A percentile compares a stretch with the other conserved stretches of the same genome.
phyloP scores from a whole-genome alignment of 2,329 filamentous ascomycete genomes.

The Mariannaea sp. region DNA sequence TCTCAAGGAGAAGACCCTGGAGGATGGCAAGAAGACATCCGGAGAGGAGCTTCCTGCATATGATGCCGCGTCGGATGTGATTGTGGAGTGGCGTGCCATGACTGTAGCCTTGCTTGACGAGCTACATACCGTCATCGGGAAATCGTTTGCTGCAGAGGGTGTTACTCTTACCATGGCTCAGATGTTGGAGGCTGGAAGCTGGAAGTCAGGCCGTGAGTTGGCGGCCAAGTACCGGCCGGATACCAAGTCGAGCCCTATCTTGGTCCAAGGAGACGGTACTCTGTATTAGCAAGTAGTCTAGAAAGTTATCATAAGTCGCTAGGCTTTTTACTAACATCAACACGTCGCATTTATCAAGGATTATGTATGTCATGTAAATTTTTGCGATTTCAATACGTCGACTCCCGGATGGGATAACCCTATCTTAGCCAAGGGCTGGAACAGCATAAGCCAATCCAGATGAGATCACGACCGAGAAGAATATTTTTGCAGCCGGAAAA shows the following conservation, averaged over 20 bases:
- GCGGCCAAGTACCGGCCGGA: conserved; percentile 78
- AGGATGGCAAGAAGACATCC: conserved; percentile 50
- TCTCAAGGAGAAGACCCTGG: conserved; percentile 52
- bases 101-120: conserved; percentile 61
- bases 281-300: conserved; percentile 65
- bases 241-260: conserved; percentile 81
- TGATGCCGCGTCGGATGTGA: conserved; percentile 58
- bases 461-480: no score
- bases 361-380: no score
- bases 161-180: conserved; percentile 51
- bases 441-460: no score
- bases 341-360: no score
- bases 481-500: no score
- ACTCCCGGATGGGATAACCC: no score
- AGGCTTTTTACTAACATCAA: no score
- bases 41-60: conserved; percentile 54
- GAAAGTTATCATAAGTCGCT: no score
- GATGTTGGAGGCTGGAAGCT: conserved; percentile 58
- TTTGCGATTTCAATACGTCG: no score
- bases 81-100: conserved; percentile 65
- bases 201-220: conserved; percentile 75
- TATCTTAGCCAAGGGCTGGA: no score
- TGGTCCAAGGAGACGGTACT: conserved; percentile 81
- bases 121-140: conserved; percentile 49
- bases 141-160: conserved; percentile 39